Evolutionary conservation across 371 early-diverging fungal species (phyloP), one percentile per base, ranked within the genome.

Genomic region (Haplosporangium sp.): DNA sequence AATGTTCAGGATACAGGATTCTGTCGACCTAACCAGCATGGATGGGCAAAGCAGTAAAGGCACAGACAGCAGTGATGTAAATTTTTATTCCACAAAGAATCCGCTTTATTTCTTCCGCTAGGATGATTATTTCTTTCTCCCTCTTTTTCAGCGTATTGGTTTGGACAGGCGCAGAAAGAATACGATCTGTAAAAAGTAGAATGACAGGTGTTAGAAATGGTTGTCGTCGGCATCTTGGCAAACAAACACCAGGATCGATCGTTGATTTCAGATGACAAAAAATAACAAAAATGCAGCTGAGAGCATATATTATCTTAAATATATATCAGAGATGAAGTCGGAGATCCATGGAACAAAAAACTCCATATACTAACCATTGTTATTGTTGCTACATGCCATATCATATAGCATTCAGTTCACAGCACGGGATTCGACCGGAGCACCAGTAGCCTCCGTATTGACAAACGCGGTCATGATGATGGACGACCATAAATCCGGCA

Each of bases 401-500:
- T 46, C 20, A 42, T 37, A 48, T 69, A 79, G 90, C 63, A 82
- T 97, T 21, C 92, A 89, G 73, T 93, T 95, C 81, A 87, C 91
- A 61, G 86, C 94, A 70, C 80, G 85, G n/a, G 95, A 97, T 83
- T 81, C 89, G 56, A 83, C 81, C 13, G 91, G 92, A 46, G 82
- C 85, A 23, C 82, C 86, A 45, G 85, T 96, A 9, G 95, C 95
- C 16, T 86, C 91, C 5, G 95, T 94, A 16, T 85, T 93, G 73
- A 94, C 96, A 21, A 93, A 96, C 23, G 95, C 98, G 0, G 94
- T 97, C 55, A 92, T 97, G 92, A 96, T 97, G 67, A 97, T 96
- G 20, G 98, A 97, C 76, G 98, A 97, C 79, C 98, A 97, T 84
- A 97, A 97, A 79, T 92, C 95, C 6, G 91, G 89, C 57, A 95